phyloP scores from a whole-genome alignment of 2,329 filamentous ascomycete genomes.

The Sarocladium oryzae region DNA sequence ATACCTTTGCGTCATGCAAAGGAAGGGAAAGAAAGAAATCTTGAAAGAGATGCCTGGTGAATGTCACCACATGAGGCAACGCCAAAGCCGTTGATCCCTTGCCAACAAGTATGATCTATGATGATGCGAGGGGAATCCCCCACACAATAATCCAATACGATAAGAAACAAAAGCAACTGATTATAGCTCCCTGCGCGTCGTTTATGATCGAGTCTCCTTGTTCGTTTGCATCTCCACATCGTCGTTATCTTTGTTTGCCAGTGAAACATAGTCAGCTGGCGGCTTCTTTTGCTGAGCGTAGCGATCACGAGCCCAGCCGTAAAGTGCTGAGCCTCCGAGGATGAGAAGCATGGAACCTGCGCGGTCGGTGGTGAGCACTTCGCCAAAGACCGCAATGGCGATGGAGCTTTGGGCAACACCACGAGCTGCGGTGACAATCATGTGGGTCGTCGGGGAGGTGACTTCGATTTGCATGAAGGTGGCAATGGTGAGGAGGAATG shows the following conservation, averaged over 20 bases:
- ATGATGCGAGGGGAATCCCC: neutral
- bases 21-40: neutral
- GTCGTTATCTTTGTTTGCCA: conserved; percentile 9
- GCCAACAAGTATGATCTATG: neutral
- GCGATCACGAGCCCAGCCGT: conserved; percentile 20
- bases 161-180: too few relatives aligned
- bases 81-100: neutral
- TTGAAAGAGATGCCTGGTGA: too few relatives aligned
- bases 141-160: too few relatives aligned
- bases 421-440: conserved; percentile 21
- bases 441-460: conserved; percentile 21
- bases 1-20: neutral
- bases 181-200: neutral
- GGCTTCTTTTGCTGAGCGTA: conserved; percentile 19
- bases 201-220: neutral
- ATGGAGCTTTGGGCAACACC: conserved; percentile 21
- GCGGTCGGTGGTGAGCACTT: conserved; percentile 19
- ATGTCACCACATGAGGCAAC: too few relatives aligned
- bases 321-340: conserved; percentile 18
- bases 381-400: conserved; percentile 19
- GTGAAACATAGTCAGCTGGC: conserved; percentile 17
- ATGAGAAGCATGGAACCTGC: conserved; percentile 21
- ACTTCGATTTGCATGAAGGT: conserved; percentile 22
- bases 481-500: conserved; percentile 20
- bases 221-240: conserved; percentile 1